phyloP scores from a whole-genome alignment of 1,284 basidiomycete genomes.

The Athelia sp. region DNA sequence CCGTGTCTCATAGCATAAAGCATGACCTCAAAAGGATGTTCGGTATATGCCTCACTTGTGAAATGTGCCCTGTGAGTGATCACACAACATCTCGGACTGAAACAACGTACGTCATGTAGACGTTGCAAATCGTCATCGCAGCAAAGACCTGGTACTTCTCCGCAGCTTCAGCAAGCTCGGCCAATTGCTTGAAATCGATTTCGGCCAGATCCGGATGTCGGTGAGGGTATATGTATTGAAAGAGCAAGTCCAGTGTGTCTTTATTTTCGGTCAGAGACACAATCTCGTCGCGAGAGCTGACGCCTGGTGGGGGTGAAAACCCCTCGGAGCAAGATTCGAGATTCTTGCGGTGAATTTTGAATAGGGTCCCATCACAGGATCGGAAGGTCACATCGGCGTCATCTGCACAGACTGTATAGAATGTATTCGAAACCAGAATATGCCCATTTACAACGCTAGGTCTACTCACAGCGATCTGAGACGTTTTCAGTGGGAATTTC shows the following conservation, averaged over 20 bases:
- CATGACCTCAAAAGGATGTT: not conserved
- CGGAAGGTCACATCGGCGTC: slow-evolving; percentile 22
- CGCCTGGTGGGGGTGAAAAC: slow-evolving; percentile 13
- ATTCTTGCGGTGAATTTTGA: slow-evolving; percentile 21
- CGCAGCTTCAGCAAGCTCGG: slow-evolving; percentile 11
- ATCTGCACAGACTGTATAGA: slow-evolving; percentile 14
- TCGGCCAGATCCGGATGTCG: slow-evolving; percentile 8
- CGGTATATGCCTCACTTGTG: not conserved
- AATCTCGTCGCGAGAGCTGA: no score
- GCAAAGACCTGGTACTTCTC: slow-evolving; percentile 15
- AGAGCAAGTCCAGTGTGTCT: slow-evolving; percentile 10
- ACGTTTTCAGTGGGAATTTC: no score
- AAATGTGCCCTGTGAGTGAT: not conserved
- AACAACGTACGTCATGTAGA: slow-evolving; percentile 8
- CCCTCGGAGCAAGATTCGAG: slow-evolving; percentile 20
- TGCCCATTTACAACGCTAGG: no score
- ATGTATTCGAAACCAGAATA: no score
- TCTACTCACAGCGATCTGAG: no score
- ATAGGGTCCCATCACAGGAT: slow-evolving; percentile 21
- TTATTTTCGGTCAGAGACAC: slow-evolving; percentile 8
- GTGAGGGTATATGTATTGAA: slow-evolving; percentile 12
- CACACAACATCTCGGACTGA: not conserved
- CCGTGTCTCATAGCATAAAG: not conserved
- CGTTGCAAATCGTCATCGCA: slow-evolving; percentile 7
- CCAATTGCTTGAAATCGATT: slow-evolving; percentile 4